A percentile compares a stretch with the other conserved stretches of the same genome.
These are phyloP conservation scores for Quercus phellos DNA, from an alignment of 331 rosid genomes.

Conservation along the genomic window DNA sequence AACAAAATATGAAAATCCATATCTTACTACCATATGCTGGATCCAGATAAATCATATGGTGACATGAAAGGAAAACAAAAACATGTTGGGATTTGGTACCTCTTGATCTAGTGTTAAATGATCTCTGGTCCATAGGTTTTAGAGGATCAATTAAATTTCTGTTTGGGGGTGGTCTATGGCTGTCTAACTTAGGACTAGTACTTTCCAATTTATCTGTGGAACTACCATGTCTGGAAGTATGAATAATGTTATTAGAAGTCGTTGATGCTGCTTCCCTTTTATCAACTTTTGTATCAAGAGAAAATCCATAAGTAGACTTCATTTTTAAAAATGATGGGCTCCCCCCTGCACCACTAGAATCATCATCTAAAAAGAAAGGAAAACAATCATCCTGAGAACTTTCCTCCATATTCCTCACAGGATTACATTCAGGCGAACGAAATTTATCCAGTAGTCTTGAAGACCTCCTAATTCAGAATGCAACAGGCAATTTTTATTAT, in stretches of 20 bases:
- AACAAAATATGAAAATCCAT: not conserved
- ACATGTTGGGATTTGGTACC: constrained; percentile 33
- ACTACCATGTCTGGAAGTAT: constrained; percentile 37
- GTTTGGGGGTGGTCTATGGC: constrained; percentile 37
- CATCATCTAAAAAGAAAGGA: constrained; percentile 84
- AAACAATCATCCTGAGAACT: constrained; percentile 76
- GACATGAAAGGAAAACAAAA: constrained; percentile 15
- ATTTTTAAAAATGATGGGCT: constrained; percentile 60
- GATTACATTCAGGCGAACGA: constrained; percentile 38
- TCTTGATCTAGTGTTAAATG: constrained; percentile 41
- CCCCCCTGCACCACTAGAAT: constrained; percentile 76
- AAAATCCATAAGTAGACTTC: constrained; percentile 79
- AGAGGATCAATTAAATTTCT: constrained; percentile 41
- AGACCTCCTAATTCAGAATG: constrained; percentile 50
- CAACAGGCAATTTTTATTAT: constrained; percentile 3
- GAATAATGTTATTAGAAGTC: constrained; percentile 30
- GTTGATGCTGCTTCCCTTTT: constrained; percentile 44
- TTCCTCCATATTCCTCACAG: constrained; percentile 50
- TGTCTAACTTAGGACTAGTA: constrained; percentile 31
- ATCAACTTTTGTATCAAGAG: constrained; percentile 51
- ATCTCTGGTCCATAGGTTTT: constrained; percentile 39
- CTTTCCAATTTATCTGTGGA: constrained; percentile 24
- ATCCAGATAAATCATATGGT: constrained; percentile 9
- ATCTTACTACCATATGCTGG: constrained; percentile 12
- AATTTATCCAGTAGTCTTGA: constrained; percentile 48